phyloP scores from a whole-genome alignment of 192 early-diverging fungal genomes.

The Chytriomyces sp. region DNA sequence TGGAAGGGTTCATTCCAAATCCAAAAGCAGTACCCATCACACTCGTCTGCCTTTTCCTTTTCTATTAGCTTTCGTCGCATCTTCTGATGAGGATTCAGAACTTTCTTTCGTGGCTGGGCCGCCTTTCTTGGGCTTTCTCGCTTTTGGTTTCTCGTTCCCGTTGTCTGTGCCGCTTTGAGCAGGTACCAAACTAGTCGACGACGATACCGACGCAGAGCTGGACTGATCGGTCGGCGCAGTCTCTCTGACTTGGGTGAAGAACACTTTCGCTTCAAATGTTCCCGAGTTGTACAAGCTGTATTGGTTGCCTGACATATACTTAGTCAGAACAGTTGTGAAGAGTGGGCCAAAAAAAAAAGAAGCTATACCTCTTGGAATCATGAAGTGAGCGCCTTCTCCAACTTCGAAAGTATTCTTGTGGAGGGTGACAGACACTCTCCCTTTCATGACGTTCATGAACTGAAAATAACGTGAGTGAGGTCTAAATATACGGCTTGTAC shows the following conservation, averaged over 20 bases:
- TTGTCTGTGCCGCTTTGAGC: too few relatives aligned
- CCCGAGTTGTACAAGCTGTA: slow-evolving; percentile 39
- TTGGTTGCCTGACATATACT: slow-evolving; percentile 39
- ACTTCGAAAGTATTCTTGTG: slow-evolving; percentile 52
- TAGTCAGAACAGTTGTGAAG: neutral
- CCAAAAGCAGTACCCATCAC: too few relatives aligned
- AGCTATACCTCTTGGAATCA: slow-evolving; percentile 56
- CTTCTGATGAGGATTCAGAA: too few relatives aligned
- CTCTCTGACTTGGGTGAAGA: slow-evolving; percentile 38
- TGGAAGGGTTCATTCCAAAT: too few relatives aligned
- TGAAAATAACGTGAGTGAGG: slow-evolving; percentile 5
- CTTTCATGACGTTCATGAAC: slow-evolving; percentile 43
- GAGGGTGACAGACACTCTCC: slow-evolving; percentile 44
- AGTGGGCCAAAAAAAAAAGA: neutral
- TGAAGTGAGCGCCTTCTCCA: slow-evolving; percentile 41
- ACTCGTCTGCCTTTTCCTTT: too few relatives aligned
- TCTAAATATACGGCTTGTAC: neutral
- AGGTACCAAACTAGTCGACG: too few relatives aligned
- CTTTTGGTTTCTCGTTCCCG: too few relatives aligned
- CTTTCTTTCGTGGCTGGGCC: too few relatives aligned
- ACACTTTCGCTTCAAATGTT: slow-evolving; percentile 37
- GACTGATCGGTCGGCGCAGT: too few relatives aligned
- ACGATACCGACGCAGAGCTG: too few relatives aligned
- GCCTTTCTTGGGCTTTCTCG: too few relatives aligned
- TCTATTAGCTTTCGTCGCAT: too few relatives aligned